Conservation (phyloP, 2,329 filamentous ascomycete genomes). For the Sodiomyces alkalinus region DNA sequence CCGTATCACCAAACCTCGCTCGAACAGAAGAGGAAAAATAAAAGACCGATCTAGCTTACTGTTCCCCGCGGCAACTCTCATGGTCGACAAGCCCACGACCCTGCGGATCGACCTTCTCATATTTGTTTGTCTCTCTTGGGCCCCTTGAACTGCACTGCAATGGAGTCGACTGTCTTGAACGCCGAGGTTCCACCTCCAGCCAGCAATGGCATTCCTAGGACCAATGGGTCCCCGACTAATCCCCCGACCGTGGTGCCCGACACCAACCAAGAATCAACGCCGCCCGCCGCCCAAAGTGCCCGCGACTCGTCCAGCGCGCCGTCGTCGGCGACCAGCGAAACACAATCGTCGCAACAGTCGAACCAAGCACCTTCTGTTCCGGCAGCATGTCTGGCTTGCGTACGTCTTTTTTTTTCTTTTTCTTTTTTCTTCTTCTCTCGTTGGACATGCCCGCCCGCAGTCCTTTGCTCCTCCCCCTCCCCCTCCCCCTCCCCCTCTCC, state of each 20-base stretch:
- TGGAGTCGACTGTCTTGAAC: slow-evolving; percentile 1
- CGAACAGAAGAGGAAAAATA: too few species aligned
- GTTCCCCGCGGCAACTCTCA: too few species aligned
- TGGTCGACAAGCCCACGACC: too few species aligned
- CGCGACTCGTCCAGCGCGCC: slow-evolving; percentile 1
- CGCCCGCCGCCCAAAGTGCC: background rate
- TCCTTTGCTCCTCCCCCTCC: background rate
- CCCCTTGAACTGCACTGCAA: too few species aligned
- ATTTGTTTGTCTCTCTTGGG: too few species aligned
- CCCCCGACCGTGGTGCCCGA: slow-evolving; percentile 1
- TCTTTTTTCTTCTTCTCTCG: background rate
- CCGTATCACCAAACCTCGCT: too few species aligned
- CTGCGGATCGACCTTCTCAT: too few species aligned
- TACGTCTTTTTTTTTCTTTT: background rate
- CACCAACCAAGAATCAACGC: too few species aligned
- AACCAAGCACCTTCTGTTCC: slow-evolving; percentile 1
- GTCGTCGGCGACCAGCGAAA: slow-evolving; percentile 2
- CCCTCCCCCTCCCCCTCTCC: too few species aligned
- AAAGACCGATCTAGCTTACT: too few species aligned
- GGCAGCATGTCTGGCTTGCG: slow-evolving; percentile 1
- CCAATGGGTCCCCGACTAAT: slow-evolving; percentile 1
- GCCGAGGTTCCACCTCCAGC: slow-evolving; percentile 2
- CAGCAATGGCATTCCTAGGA: background rate
- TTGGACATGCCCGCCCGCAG: background rate
- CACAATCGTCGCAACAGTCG: background rate